Evolutionary conservation across 208 protist genomes (phyloP).

Genomic region (Hexamita inflata): DNA sequence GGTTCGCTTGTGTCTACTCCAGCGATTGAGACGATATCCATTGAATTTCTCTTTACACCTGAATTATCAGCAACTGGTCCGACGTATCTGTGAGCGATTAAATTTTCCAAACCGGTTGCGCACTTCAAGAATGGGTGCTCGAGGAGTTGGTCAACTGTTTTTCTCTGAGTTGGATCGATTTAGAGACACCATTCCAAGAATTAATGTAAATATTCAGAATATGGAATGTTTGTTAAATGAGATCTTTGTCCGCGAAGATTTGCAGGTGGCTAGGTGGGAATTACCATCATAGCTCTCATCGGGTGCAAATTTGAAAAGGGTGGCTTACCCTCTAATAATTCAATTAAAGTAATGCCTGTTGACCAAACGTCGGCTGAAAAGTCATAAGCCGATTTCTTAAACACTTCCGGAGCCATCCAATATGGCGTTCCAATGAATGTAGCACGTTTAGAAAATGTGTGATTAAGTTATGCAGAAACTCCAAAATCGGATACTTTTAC

Average conservation of each 20-base stretch:
- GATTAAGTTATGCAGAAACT: slow-evolving; percentile 54
- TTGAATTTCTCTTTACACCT: no score
- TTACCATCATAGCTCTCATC: slow-evolving; percentile 58
- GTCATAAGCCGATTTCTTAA: neutral
- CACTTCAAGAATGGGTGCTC: slow-evolving; percentile 9
- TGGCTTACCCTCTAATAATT: slow-evolving; percentile 59
- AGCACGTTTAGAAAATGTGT: slow-evolving; percentile 57
- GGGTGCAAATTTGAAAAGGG: slow-evolving; percentile 58
- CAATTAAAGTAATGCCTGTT: slow-evolving; percentile 62
- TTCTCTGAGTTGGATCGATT: neutral
- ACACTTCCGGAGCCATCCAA: slow-evolving; percentile 57
- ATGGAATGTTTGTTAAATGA: neutral
- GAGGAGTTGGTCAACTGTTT: neutral
- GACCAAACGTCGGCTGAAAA: slow-evolving; percentile 53
- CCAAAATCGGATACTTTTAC: slow-evolving; percentile 73
- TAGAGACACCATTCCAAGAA: slow-evolving; percentile 3
- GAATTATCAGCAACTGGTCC: no score
- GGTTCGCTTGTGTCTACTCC: no score
- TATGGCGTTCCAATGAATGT: slow-evolving; percentile 69
- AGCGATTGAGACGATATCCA: no score
- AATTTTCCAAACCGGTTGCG: no score
- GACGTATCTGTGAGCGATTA: no score
- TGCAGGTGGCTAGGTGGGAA: slow-evolving; percentile 49
- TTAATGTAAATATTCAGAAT: neutral
- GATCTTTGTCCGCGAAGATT: neutral